Base-by-base conservation (phyloP, 176 grass and related monocot species). In the Oryza meridionalis region DNA sequence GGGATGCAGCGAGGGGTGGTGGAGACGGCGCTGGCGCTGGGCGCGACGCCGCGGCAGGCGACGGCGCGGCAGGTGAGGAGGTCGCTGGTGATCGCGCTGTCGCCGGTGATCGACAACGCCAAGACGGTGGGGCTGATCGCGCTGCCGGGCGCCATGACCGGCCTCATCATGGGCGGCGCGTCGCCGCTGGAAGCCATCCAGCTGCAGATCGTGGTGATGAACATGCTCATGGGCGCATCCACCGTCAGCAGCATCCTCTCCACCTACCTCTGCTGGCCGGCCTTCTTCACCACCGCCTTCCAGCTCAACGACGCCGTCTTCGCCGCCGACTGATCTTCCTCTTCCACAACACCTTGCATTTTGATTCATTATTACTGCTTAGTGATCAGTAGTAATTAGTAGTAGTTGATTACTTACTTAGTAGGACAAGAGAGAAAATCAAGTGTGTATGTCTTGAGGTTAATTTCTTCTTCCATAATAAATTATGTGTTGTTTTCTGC, bases 271-370 rank as follows among this genome's bases (percentile, higher is more conserved):
- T 95, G 96, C 82, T 98, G 93, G 91, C 91, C 91, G 12, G 85
- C 81, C 1, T 98, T 98, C 85, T 98, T 95, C 88, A 95, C 91
- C 49, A 93, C 86, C 50, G 91, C 96, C 4, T 95, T 89, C 82
- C 96, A 98, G 78, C 73, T 98, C 32, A 69, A 92, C 8, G 76
- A 87, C 49, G 83, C 77, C 44, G 91, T 91, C 29, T 90, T 97
- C 42, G 21, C 72, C 53, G 53, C 49, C 49, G 49, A 51, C 15
- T 50, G 1, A 50, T 50, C 38, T 40, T 40, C 38, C 42, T 40
- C 38, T 40, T 40, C 38, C 7, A 40, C 38, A 40, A 40, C 7
- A 40, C 37, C 37, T 6, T 38, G 45, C 44, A 45, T 45, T 45
- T 45, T 45, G 44, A 45, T 45, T 45, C 11, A 45, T 45, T 45